Evolutionary conservation across 371 early-diverging fungal genomes (phyloP), one percentile per base, ranked within the genome.

Genomic region (Rhizopus arrhizus): DNA sequence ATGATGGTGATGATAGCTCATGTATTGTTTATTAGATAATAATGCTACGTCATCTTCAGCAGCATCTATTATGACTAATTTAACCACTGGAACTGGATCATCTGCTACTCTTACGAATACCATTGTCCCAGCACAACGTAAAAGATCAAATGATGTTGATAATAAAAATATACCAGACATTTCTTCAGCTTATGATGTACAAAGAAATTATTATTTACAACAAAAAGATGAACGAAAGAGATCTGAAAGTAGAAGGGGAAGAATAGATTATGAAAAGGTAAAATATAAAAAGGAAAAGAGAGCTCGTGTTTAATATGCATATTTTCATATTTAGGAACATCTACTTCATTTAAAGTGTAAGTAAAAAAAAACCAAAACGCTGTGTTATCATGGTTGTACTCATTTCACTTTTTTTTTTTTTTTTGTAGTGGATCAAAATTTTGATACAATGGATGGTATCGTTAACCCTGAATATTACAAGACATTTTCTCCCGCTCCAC

Each of bases 371-470:
- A 32, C 16, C 2, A 22, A 22, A 22, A 22, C 22, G 22, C 2
- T 22, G 2, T 22, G 22, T 22, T 22, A 22, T 22, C 22, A 22
- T 22, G 22, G 0, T 1, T 22, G 22, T 22, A 22, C 22, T 22
- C 22, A 35, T 45, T 10, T 22, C 9, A 38, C 31, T 8, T 4
- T 3, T 34, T 38, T n/a, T 36, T 42, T 43, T 43, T 22, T 16
- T 46, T 13, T n/a, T 45, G 15, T 55, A 78, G 79, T 81, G 72
- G 77, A 83, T 59, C 71, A 75, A 47, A 75, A 78, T 41, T 74
- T 80, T 63, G 72, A 72, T 42, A 69, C 66, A 35, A 77, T 84
- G 81, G 77, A 82, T 47, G 84, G 81, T 10, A 84, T 84, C 56
- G 73, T 84, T 36, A 77, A 78, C 40, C 59, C 59, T 9, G 77